A percentile compares a stretch with the other conserved stretches of the same genome.
Evolutionary conservation across 805 yeast genomes (phyloP).

Genomic region (Torulaspora quercuum): DNA sequence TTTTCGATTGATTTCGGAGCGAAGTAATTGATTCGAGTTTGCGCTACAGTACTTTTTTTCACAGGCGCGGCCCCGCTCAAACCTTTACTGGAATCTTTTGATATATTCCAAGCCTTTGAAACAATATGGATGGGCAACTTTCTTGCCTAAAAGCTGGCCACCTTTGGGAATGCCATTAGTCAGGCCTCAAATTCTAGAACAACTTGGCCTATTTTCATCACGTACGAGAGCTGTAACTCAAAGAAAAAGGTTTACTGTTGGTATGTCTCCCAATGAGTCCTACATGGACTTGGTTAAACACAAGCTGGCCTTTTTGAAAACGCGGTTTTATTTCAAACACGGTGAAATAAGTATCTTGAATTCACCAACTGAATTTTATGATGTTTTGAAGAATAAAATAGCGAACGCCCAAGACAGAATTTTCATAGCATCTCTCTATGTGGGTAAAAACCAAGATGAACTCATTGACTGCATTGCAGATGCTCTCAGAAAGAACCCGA

Average conservation of each 20-base stretch:
- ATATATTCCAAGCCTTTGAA: too few species aligned
- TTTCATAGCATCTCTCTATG: conserved; percentile 79
- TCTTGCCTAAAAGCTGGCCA: too few species aligned
- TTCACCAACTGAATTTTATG: conserved; percentile 72
- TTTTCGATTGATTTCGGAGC: too few species aligned
- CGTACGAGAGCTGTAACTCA: neutral
- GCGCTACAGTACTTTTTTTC: too few species aligned
- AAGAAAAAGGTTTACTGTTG: neutral
- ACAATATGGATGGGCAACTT: too few species aligned
- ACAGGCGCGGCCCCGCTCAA: too few species aligned
- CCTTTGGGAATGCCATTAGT: conserved; percentile 1
- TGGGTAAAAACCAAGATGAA: conserved; percentile 81
- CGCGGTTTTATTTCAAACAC: conserved; percentile 53
- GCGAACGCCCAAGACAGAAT: conserved; percentile 57
- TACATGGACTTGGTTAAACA: conserved; percentile 18
- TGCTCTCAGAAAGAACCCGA: conserved; percentile 57
- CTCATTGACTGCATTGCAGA: conserved; percentile 57
- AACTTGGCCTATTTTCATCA: too few species aligned
- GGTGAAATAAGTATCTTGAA: conserved; percentile 59
- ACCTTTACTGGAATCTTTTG: too few species aligned
- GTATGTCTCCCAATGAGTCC: conserved; percentile 11
- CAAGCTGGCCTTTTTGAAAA: conserved; percentile 16
- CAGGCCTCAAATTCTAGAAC: neutral
- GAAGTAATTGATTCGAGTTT: too few species aligned
- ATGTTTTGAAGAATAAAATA: conserved; percentile 59